Evolutionary conservation across 1,139 yeast genomes (phyloP), one percentile per base, ranked within the genome.

Genomic region (Kodamaea alishanica): DNA sequence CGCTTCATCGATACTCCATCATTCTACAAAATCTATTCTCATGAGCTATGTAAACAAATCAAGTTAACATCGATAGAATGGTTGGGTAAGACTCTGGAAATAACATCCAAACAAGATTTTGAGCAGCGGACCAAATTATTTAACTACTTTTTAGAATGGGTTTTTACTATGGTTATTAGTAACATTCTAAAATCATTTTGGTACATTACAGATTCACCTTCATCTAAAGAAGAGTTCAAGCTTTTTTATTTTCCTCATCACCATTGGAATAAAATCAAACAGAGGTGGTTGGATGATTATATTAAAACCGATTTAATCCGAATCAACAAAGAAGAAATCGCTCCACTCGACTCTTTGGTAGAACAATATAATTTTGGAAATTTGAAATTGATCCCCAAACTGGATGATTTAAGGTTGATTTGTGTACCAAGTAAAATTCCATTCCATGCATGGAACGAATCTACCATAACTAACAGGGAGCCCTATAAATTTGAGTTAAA

Each of bases 201-300:
- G 69, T 83, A 84, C 53, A 79, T 84, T 2, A 79, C 92, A 0
- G 83, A 80, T 38, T 57, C 73, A 0, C 71, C 81, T 1, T 56
- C 72, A 0, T 67, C 81, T 4, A 25, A n/a, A 6, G 70, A 73
- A 3, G 54, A 63, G 0, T 52, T 53, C 6, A 54, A 62, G 5
- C 45, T 74, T 0, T 46, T 70, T 1, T 87, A 70, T 54, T 87
- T 75, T 51, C 73, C 83, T 9, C 89, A 81, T 37, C 66, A 62
- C 24, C 58, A 64, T 0, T 90, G 97, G 96, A 52, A 51, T 6
- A 41, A 41, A 8, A 52, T 80, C 6, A 61, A 79, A 0, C 49
- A 51, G 7, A 51, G 59, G 0, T 79, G 77, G 70, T 48, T 75
- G 33, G 50, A 57, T 2, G 45, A 47, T 6, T 81, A 79, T 49